Evolutionary conservation across 345 rosid genomes (phyloP).

Genomic region (Gossypium raimondii): DNA sequence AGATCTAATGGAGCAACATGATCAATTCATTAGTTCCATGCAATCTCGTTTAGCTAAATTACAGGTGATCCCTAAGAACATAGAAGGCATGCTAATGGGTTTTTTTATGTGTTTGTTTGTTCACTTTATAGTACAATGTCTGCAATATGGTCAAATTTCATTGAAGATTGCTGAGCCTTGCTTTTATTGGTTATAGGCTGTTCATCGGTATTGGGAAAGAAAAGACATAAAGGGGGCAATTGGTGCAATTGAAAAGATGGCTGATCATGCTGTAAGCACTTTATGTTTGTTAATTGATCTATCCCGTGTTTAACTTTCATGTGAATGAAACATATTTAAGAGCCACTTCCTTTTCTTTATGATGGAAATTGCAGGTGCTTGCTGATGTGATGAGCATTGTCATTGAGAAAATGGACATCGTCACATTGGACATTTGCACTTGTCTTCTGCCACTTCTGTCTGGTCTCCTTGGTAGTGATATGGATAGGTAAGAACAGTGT

Average conservation of each 20-base stretch:
- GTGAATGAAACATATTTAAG: not conserved
- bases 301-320: not conserved
- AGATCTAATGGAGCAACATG: conserved; percentile 73
- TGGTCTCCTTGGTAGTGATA: conserved; percentile 68
- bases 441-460: conserved; percentile 81
- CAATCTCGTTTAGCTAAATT: conserved; percentile 85
- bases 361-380: conserved; percentile 52
- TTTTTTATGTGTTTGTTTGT: not conserved
- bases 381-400: conserved; percentile 76
- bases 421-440: conserved; percentile 77
- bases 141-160: not conserved
- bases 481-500: conserved; percentile 65
- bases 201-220: conserved; percentile 86
- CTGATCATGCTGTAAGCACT: conserved; percentile 72
- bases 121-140: not conserved
- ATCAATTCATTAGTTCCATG: conserved; percentile 83
- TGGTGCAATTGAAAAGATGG: conserved; percentile 85
- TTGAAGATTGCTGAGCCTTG: conserved; percentile 25
- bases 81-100: conserved; percentile 16
- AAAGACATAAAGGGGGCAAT: conserved; percentile 75
- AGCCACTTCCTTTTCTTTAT: conserved; percentile 3
- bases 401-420: conserved; percentile 59
- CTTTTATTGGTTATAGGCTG: conserved; percentile 47
- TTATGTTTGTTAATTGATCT: conserved; percentile 4
- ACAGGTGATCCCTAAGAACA: conserved; percentile 58